Evolutionary conservation across 2,329 filamentous ascomycete genomes (phyloP).

Genomic region (Fusarium pilosicola): DNA sequence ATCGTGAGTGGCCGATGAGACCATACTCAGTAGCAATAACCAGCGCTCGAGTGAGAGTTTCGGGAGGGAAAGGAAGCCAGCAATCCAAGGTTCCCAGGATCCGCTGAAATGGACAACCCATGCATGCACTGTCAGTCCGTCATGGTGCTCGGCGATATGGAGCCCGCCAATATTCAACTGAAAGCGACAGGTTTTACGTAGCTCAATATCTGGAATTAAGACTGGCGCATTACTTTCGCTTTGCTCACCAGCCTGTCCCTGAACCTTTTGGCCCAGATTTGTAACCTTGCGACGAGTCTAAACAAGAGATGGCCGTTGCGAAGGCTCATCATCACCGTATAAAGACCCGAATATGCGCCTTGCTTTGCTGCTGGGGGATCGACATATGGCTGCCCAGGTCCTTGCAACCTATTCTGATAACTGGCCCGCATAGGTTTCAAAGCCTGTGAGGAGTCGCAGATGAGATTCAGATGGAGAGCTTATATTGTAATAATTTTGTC

Average conservation of each 20-base stretch:
- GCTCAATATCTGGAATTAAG: neutral
- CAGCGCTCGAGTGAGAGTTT: slow-evolving; percentile 29
- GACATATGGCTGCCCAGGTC: slow-evolving; percentile 33
- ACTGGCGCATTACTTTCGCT: slow-evolving; percentile 25
- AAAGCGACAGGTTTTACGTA: neutral
- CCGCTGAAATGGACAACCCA: slow-evolving; percentile 34
- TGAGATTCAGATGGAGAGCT: neutral
- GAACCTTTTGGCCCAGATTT: slow-evolving; percentile 17
- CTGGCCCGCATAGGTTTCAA: slow-evolving; percentile 29
- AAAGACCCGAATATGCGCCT: slow-evolving; percentile 33
- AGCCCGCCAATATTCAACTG: slow-evolving; percentile 17
- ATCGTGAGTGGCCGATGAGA: slow-evolving; percentile 38
- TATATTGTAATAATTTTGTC: slow-evolving; percentile 1
- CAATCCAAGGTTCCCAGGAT: slow-evolving; percentile 21
- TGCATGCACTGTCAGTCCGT: slow-evolving; percentile 16
- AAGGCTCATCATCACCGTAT: slow-evolving; percentile 36
- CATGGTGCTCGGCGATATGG: slow-evolving; percentile 17
- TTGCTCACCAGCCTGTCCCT: slow-evolving; percentile 12
- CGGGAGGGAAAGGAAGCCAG: slow-evolving; percentile 35
- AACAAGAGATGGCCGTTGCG: slow-evolving; percentile 16
- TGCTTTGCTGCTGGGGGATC: slow-evolving; percentile 32
- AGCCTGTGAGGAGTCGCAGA: slow-evolving; percentile 10
- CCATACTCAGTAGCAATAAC: slow-evolving; percentile 1
- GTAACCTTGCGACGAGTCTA: slow-evolving; percentile 28
- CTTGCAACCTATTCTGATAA: slow-evolving; percentile 34